These are phyloP conservation scores for Fonsecaea pedrosoi DNA, from an alignment of 2,329 filamentous ascomycete species.

Conservation along the genomic window DNA sequence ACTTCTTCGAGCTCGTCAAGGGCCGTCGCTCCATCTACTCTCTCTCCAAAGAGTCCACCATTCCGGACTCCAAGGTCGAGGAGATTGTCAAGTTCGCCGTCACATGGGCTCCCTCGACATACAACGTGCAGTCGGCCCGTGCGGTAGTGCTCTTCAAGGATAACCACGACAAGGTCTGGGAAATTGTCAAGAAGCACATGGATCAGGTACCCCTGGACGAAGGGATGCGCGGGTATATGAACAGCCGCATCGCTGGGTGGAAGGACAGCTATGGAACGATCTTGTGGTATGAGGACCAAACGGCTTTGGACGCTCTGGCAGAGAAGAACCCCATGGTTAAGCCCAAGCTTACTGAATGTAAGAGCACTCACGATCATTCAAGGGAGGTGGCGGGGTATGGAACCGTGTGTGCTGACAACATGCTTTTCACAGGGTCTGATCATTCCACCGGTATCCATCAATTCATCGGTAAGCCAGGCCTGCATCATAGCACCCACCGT, in stretches of 20 bases:
- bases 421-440: constrained; percentile 60
- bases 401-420: constrained; percentile 10
- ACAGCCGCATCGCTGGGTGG: constrained; percentile 27
- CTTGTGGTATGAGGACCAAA: constrained; percentile 84
- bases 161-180: constrained; percentile 89
- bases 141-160: constrained; percentile 77
- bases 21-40: constrained; percentile 36
- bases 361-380: neutral
- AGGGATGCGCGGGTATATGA: constrained; percentile 23
- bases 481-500: neutral
- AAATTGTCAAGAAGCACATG: constrained; percentile 58
- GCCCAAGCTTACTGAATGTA: constrained; percentile 74
- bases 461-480: constrained; percentile 51
- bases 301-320: constrained; percentile 66
- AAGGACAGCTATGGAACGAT: constrained; percentile 74
- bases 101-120: constrained; percentile 67
- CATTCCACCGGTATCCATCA: constrained; percentile 79
- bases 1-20: constrained; percentile 32
- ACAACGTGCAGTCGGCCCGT: constrained; percentile 87
- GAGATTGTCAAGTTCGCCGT: constrained; percentile 38
- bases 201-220: constrained; percentile 23
- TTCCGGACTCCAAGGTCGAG: constrained; percentile 35
- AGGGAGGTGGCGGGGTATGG: neutral
- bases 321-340: constrained; percentile 68
- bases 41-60: constrained; percentile 27